Base-by-base conservation (phyloP, 2,329 filamentous ascomycete species). In the Pseudogymnoascus pannorum region DNA sequence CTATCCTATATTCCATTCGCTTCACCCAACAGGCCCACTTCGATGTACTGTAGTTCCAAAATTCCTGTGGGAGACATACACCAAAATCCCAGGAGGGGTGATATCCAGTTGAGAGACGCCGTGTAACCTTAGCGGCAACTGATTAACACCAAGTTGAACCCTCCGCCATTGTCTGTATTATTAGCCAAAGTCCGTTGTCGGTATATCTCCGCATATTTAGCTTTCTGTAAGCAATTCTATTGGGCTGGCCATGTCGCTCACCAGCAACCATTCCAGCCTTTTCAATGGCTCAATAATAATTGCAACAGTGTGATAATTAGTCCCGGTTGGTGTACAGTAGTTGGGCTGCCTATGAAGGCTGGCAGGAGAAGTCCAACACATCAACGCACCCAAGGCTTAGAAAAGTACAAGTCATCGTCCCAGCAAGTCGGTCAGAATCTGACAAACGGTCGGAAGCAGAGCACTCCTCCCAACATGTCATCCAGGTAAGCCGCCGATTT, bases 1-100 rank as follows among this genome's bases (percentile, higher is more conserved):
- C 44, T 51, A 51, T 51, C 44, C 44, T 51, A 51, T 51, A 51
- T 51, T 51, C 44, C 24, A 51, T 51, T 51, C 44, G 44, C 44
- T 51, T 51, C 44, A 51, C 14, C 44, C 44, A 29, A 11, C 44
- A 7, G 44, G 44, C 44, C 44, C 44, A 51, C 44, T 51, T 51
- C 44, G 44, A 51, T 14, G 14, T 51, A 51, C 44, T 51, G 44
- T 51, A 51, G 44, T 51, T 29, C 44, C 44, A 51, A 51, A 51
- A 51, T 51, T 51, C 44, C 24, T 51, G 44, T 51, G 14, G 44
- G 24, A 51, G 44, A 51, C 26, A 51, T 51, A 51, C 44, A 51
- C 22, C 22, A 29, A 44, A 29, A 29, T 51, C 44, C 44, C 44
- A 24, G 14, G 44, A 51, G 44, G 4, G 22, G 8, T 51, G 44